Base-by-base conservation (phyloP, 2,329 filamentous ascomycete genomes). In the Aureobasidium namibiae region DNA sequence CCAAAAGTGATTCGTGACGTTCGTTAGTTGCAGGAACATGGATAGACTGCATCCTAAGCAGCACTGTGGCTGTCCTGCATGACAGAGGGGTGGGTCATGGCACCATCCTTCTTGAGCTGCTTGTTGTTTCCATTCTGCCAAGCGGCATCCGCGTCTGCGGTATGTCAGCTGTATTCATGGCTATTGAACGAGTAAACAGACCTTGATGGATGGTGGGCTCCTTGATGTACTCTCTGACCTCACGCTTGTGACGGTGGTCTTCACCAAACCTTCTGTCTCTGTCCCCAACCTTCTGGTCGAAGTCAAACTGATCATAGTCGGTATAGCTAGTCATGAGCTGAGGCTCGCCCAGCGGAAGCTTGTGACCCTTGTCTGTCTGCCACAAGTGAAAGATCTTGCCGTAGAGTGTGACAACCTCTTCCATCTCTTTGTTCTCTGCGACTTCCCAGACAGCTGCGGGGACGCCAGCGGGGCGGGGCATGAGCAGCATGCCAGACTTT, bases 361-460 rank as follows among this genome's bases (percentile, higher is more conserved):
- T 72, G 67, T 92, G 83, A 0, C 89, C 89, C 6, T 82, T 77
- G 73, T 95, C 90, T 16, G 87, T 83, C 78, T 95, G 89, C 90
- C 91, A 95, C 42, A 94, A 77, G 70, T 95, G 90, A 71, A 87
- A 94, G 1, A 87, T 83, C 70, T 95, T 95, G 10, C 90, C 90
- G 67, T 95, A 95, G 2, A 94, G 70, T 0, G 81, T 78, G 3
- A 90, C 74, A 0, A 94, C 79, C 60, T 91, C 80, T 63, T 87
- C 82, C 89, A 95, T 94, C 72, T 92, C 90, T 48, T 81, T 80
- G 52, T 82, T 89, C 75, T 95, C 90, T 1, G 89, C 86, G 4
- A 78, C 70, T 63, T 94, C 87, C 90, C 90, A 95, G 0, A 77
- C 81, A 0, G 78, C 72, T 24, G 80, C 76, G 0, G 86, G 84